Conservation (phyloP, 2,329 filamentous ascomycete genomes). For the Paecilomyces variotii region DNA sequence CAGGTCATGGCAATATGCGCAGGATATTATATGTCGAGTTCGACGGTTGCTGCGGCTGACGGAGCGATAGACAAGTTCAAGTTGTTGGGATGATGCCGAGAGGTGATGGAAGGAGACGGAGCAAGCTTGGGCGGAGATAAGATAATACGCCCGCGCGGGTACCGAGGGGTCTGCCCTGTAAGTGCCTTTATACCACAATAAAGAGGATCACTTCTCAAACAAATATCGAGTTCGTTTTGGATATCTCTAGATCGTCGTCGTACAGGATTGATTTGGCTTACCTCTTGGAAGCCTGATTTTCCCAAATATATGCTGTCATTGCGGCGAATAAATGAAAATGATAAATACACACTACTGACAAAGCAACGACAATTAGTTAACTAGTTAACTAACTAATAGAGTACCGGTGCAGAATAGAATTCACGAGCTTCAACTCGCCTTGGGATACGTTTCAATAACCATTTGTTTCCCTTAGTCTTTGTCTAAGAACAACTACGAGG, state of each 20-base stretch:
- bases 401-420: too few relatives aligned
- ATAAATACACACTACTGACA: background rate
- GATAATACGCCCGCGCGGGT: constrained; percentile 15
- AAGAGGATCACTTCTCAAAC: too few relatives aligned
- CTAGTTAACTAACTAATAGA: too few relatives aligned
- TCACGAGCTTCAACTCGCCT: too few relatives aligned
- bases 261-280: background rate
- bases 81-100: background rate
- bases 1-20: constrained; percentile 12
- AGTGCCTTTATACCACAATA: too few relatives aligned
- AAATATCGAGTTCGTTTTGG: too few relatives aligned
- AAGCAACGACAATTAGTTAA: too few relatives aligned
- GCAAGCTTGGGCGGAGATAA: constrained; percentile 20
- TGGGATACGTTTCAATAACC: too few relatives aligned
- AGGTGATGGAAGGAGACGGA: constrained; percentile 4
- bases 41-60: background rate
- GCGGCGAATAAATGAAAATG: background rate
- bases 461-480: too few relatives aligned
- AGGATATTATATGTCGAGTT: background rate
- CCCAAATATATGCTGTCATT: background rate
- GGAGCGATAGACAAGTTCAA: background rate
- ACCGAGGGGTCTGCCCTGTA: too few relatives aligned
- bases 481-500: background rate
- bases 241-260: too few relatives aligned
- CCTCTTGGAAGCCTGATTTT: background rate